Evolutionary conservation across 345 rosid species (phyloP), one percentile per base, ranked within the genome.

Genomic region (Odontarrhena argentea): DNA sequence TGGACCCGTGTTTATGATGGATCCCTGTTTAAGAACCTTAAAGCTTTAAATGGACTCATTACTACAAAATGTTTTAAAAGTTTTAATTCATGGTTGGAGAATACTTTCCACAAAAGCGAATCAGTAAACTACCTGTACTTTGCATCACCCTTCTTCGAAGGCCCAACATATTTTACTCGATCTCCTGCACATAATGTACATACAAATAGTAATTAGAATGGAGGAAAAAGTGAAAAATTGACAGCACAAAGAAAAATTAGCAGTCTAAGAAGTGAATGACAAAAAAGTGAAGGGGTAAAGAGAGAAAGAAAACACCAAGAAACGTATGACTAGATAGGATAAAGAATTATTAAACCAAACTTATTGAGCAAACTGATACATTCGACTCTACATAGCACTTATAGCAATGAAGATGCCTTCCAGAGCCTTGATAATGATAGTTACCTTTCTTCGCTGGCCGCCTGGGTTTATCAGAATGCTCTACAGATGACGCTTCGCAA

Each of bases 121-220:
- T 51, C 47, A 67, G 67, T 56, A 58, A 51, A 70, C 40, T 80
- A 94, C 99, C 92, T 88, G 74, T 79, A 76, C 77, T 83, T 85
- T 73, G 84, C 86, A 69, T 84, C 82, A 66, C 66, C 41, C 45
- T 55, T 73, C 68, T 51, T 74, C 15, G 97, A 72, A 52, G 82
- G 73, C 48, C 99, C 99, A 13, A 82, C 69, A 55, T 91, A 94
- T 71, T 86, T 94, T 67, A 94, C 95, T 32, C 87, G 93, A 79
- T 94, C 97, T 75, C 99, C 98, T 93, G 76, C 48, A 66, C 61
- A 68, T 10, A 14, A 48, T 43, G 32, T 14, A 35, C 25, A 10
- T 36, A 60, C 63, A 46, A 47, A 8, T 30, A 67, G 24, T 48
- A 28, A 53, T 37, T 18, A 18, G 22, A 18, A 18, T 18, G 22